Evolutionary conservation across 2,329 filamentous ascomycete species (phyloP), one percentile per base, ranked within the genome.

Genomic region (Stagonosporopsis cucurbitacearum): DNA sequence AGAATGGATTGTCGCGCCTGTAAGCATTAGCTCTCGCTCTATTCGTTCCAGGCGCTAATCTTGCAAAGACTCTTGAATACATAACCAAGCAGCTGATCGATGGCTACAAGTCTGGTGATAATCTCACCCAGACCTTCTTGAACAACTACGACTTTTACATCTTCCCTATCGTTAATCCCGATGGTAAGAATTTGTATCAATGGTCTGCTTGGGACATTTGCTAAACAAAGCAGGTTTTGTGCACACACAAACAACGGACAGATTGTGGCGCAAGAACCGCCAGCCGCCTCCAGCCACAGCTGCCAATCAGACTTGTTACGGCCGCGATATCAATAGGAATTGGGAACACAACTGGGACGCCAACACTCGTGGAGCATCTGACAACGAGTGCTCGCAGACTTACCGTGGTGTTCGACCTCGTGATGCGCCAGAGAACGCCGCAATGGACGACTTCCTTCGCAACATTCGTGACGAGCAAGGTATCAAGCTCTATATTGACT

Each of bases 401-500:
- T 75, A 75, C 75, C 56, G 60, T 20, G 71, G 71, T 39, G 64
- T 66, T 15, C 61, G 57, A 6, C 64, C 70, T 2, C 61, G 64
- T 33, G 70, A 73, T 46, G 53, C 70, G 1, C 71, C 71, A 1
- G 71, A 74, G 43, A 72, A 67, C 3, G 45, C 52, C 19, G 70
- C 65, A 3, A 74, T 88, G 4, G 76, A 78, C n/a, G 68, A 74
- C 7, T 78, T 80, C 49, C 73, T 82, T 13, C 73, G 75, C 22
- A 69, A 72, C 11, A 65, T 86, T 22, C 73, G 76, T 2, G 68
- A 71, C 12, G 58, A 64, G 3, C 76, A 81, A 56, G 82, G 83
- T 0, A 78, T 88, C 46, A 82, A 84, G 65, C 78, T 87, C 2
- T 88, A 81, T 68, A 82, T 88, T 46, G 86, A 88, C 73, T 86